These are phyloP conservation scores for Cucurbita argyrosperma DNA, from an alignment of 306 rosid species.

Conservation along the genomic window DNA sequence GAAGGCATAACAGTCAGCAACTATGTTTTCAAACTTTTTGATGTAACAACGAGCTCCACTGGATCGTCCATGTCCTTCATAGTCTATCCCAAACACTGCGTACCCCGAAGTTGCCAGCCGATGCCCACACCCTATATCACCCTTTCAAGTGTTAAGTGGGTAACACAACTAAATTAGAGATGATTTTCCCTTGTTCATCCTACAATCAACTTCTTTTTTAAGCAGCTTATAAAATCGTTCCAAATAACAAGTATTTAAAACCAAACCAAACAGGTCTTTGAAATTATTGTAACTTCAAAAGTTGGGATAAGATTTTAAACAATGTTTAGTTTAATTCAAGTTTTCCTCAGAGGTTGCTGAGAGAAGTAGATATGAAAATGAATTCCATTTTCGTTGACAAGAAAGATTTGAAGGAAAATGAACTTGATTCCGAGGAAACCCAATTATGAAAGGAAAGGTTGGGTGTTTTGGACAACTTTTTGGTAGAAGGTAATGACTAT, in stretches of 20 bases:
- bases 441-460: background rate
- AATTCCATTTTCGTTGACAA: background rate
- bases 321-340: background rate
- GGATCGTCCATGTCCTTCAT: slow-evolving; percentile 80
- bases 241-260: too few species aligned
- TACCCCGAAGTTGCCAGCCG: slow-evolving; percentile 49
- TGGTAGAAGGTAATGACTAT: background rate
- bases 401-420: background rate
- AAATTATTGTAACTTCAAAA: too few species aligned
- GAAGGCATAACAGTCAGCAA: slow-evolving; percentile 39
- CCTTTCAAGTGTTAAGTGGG: background rate
- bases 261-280: too few species aligned
- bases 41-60: slow-evolving; percentile 69
- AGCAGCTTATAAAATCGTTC: too few species aligned
- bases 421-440: background rate
- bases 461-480: background rate
- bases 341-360: background rate
- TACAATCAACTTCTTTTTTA: too few species aligned
- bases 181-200: background rate
- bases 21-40: slow-evolving; percentile 46
- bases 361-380: background rate
- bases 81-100: slow-evolving; percentile 67
- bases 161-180: background rate
- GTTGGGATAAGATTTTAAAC: background rate
- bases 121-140: slow-evolving; percentile 34